Conservation (phyloP, 106 monocot species). For the Dioscorea alata region DNA sequence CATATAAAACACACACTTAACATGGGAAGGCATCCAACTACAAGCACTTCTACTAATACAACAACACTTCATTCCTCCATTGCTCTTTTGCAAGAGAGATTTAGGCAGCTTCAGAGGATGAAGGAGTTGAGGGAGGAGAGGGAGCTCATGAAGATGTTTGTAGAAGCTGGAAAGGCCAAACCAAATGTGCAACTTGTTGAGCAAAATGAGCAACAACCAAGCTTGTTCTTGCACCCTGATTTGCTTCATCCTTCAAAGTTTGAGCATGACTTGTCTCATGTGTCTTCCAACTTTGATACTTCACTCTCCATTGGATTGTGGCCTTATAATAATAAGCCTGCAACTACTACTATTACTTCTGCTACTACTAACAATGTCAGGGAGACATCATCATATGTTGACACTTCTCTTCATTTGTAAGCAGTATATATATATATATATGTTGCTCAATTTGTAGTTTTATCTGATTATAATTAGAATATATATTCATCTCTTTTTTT, state of each 20-base stretch:
- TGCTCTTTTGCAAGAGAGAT: conserved; percentile 64
- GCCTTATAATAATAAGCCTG: conserved; percentile 3
- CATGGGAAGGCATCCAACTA: conserved; percentile 6
- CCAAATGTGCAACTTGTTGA: too few relatives aligned
- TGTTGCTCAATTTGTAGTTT: too few relatives aligned
- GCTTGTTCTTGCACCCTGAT: conserved; percentile 53
- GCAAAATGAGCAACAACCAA: conserved; percentile 9
- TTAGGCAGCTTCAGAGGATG: conserved; percentile 51
- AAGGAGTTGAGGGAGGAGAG: conserved; percentile 62
- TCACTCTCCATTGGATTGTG: conserved; percentile 6
- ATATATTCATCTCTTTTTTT: too few relatives aligned
- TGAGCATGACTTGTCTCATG: too few relatives aligned
- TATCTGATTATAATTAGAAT: too few relatives aligned
- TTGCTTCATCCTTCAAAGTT: conserved; percentile 25
- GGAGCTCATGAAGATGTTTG: conserved; percentile 22
- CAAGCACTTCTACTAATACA: background rate
- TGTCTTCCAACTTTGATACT: too few relatives aligned
- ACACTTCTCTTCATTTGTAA: conserved; percentile 78
- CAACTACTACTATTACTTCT: background rate
- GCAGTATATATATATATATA: too few relatives aligned
- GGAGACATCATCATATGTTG: conserved; percentile 26
- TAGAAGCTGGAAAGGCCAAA: background rate
- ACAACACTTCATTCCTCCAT: conserved; percentile 46
- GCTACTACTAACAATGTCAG: background rate
- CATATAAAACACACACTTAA: too few relatives aligned